Base-by-base conservation (phyloP, 1,284 basidiomycete species). In the Cutaneotrichosporon cyanovorans region DNA sequence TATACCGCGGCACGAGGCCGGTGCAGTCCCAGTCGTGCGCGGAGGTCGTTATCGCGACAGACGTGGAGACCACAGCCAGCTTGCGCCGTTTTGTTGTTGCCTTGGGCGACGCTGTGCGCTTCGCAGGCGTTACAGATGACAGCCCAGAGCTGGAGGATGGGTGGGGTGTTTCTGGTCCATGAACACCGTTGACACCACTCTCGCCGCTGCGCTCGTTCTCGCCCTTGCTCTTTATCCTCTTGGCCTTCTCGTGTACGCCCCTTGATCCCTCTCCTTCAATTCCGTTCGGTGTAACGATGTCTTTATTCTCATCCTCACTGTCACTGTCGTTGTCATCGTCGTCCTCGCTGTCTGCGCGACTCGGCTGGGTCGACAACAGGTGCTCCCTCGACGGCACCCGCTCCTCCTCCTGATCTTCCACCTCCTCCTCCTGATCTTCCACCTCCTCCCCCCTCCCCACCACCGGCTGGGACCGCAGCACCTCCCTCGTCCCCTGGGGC, bases 1-100 rank as follows among this genome's bases (percentile, higher is more conserved):
- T 77, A 61, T 85, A 90, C 58, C 81, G 78, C 6, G 81, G 79
- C 2, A 87, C 85, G 1, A 87, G 75, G 1, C 78, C 78, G 0
- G 79, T 80, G 36, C 82, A 84, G 61, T 89, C 83, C 69, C 69
- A 72, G 2, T 65, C 55, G 46, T 71, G 68, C 9, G 53, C 46
- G 46, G 16, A 16, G 33, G 19, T 38, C 52, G 51, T 16, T 46
- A 25, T 40, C 50, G 47, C 43, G 53, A 46, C 34, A 34, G 33
- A 34, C 46, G 38, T 46, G 44, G 19, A 37, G 41, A 40, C 39
- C 48, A 18, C 15, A 42, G 39, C 6, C 15, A 35, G 15, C 31
- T 40, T 20, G 19, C 22, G 22, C 34, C n/a, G n/a, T 14, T 16
- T 12, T 21, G 12, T 20, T n/a, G 28, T 28, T 36, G 21, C 18